phyloP scores from a whole-genome alignment of 805 yeast species.

The Grigorovia yakushimaensis region DNA sequence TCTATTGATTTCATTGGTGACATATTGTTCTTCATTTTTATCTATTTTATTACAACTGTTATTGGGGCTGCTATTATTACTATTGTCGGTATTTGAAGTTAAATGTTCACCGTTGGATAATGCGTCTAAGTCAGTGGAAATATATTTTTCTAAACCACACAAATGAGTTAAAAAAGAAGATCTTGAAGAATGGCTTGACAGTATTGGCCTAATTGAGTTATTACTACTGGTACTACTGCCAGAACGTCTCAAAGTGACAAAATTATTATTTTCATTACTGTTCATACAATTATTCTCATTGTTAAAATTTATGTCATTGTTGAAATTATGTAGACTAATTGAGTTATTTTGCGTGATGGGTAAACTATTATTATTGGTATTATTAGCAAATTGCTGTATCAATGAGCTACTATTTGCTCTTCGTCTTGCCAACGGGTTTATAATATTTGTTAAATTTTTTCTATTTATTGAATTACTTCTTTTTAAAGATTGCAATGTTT shows the following conservation, averaged over 20 bases:
- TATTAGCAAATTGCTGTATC: constrained; percentile 4
- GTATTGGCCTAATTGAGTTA: constrained; percentile 2
- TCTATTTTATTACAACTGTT: not conserved
- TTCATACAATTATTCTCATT: not conserved
- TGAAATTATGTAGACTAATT: not conserved
- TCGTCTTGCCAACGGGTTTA: constrained; percentile 1
- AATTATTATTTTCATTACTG: not conserved
- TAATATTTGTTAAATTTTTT: not conserved
- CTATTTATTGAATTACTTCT: not conserved
- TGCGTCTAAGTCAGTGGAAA: constrained; percentile 21
- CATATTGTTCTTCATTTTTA: not conserved
- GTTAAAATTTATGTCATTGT: not conserved
- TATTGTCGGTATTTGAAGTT: not conserved
- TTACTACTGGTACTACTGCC: not conserved
- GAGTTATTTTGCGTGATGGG: not conserved
- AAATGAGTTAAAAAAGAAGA: constrained; percentile 20
- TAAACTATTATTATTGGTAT: constrained; percentile 3
- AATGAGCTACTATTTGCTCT: constrained; percentile 7
- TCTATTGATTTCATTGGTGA: no score
- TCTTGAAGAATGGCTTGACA: constrained; percentile 12
- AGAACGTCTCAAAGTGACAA: not conserved
- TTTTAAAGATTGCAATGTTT: not conserved
- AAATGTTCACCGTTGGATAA: constrained; percentile 7
- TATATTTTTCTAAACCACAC: constrained; percentile 23
- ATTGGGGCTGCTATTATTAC: not conserved